phyloP scores from a whole-genome alignment of 352 stramenopile species.

The Pythium coloratum region DNA sequence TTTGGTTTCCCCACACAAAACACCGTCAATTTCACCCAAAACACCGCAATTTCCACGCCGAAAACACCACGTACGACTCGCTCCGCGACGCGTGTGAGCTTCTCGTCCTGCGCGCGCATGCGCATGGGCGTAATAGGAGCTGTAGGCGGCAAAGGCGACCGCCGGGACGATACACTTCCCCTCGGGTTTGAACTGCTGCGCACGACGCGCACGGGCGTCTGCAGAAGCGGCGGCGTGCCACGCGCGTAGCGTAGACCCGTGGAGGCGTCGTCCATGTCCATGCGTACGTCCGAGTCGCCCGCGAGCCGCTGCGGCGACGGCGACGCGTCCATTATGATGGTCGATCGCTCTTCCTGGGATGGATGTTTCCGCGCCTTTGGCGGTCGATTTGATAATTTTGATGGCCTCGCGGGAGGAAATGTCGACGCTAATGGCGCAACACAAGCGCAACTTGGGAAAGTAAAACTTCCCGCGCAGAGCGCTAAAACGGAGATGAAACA shows the following conservation, averaged over 20 bases:
- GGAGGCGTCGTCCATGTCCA: conserved; percentile 18
- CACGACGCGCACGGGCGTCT: conserved; percentile 18
- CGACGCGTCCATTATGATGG: background rate
- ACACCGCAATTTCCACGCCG: background rate
- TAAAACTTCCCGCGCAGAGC: background rate
- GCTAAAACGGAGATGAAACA: background rate
- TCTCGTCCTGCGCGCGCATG: conserved; percentile 29
- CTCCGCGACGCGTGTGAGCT: conserved; percentile 28
- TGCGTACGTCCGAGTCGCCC: conserved; percentile 18
- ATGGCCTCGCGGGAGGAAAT: background rate
- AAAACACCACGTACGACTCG: conserved; percentile 29
- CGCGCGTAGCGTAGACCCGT: background rate
- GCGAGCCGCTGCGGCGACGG: background rate
- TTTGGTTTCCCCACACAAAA: background rate
- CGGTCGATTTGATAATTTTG: background rate
- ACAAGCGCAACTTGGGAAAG: conserved; percentile 1
- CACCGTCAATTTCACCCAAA: background rate
- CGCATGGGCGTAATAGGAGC: conserved; percentile 31
- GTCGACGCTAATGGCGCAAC: background rate
- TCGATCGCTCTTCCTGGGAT: too few species aligned
- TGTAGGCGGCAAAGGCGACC: conserved; percentile 17
- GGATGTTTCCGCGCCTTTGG: too few species aligned
- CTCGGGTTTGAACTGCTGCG: background rate
- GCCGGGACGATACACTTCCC: background rate
- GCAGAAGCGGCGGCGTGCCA: background rate